Evolutionary conservation across 495 filamentous ascomycete species (phyloP).

Genomic region (Hyaloscypha bicolor): DNA sequence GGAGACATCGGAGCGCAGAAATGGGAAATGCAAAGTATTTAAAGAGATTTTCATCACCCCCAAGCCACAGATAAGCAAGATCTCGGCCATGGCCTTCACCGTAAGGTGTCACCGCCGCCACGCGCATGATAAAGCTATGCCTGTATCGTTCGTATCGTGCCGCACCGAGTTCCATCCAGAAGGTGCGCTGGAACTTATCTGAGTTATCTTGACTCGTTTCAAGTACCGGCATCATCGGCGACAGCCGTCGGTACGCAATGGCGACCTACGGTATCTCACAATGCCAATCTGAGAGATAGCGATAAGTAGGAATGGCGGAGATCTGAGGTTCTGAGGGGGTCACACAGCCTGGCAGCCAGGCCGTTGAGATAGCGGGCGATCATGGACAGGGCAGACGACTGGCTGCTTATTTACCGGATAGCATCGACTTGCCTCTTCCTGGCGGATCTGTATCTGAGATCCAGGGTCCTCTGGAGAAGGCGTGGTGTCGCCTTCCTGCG

Average conservation of each 20-base stretch:
- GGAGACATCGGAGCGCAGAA: background rate
- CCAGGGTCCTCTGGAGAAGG: background rate
- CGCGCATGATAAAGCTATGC: background rate
- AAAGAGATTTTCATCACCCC: slow-evolving; percentile 2
- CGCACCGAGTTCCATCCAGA: slow-evolving; percentile 11
- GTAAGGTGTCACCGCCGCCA: background rate
- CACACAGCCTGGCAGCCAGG: background rate
- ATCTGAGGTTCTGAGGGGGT: no score
- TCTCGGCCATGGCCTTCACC: background rate
- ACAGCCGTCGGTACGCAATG: background rate
- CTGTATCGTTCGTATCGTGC: slow-evolving; percentile 8
- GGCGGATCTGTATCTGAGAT: slow-evolving; percentile 7
- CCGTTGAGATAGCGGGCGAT: background rate
- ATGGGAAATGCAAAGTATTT: slow-evolving; percentile 5
- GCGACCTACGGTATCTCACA: background rate
- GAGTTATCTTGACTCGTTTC: background rate
- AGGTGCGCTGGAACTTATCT: background rate
- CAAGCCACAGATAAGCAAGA: slow-evolving; percentile 23
- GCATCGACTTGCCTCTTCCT: slow-evolving; percentile 13
- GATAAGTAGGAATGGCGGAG: background rate
- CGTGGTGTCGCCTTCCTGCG: background rate
- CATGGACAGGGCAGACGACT: background rate
- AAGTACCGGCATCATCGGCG: background rate
- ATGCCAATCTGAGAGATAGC: background rate
- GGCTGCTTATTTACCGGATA: slow-evolving; percentile 15